Percentiles rank a stretch among this genome's conserved stretches.
phyloP scores from a whole-genome alignment of 805 yeast genomes.

The Starmerella powellii region DNA sequence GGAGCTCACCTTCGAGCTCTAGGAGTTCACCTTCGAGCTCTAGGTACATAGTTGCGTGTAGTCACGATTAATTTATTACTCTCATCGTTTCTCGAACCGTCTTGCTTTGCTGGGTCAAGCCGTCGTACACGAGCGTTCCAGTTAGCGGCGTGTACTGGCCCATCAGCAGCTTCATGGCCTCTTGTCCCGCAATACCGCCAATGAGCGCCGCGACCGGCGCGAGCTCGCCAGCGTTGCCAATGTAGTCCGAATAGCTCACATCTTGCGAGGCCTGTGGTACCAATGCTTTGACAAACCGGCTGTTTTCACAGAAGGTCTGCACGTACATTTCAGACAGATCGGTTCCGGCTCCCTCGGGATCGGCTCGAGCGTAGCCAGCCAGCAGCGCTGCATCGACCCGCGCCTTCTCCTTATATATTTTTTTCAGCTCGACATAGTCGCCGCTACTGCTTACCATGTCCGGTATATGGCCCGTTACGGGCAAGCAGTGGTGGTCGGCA shows the following conservation, averaged over 20 bases:
- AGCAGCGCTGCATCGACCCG: conserved; percentile 37
- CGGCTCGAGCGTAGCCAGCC: conserved; percentile 15
- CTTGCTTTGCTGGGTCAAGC: conserved; percentile 30
- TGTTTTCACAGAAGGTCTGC: conserved; percentile 49
- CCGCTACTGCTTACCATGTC: conserved; percentile 78
- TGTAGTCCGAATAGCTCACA: too few species aligned
- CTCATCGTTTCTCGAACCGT: neutral
- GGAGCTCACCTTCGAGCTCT: conserved; percentile 8
- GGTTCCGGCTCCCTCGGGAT: conserved; percentile 24
- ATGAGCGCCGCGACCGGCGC: conserved; percentile 54
- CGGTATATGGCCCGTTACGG: conserved; percentile 64
- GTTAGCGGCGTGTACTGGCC: conserved; percentile 71
- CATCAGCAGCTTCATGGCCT: conserved; percentile 60
- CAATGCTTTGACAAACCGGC: conserved; percentile 23
- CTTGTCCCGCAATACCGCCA: conserved; percentile 85
- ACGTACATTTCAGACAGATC: conserved; percentile 32
- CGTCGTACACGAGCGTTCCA: conserved; percentile 62
- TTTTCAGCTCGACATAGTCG: conserved; percentile 46
- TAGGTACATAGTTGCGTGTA: neutral
- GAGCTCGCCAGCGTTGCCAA: conserved; percentile 27
- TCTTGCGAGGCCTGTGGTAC: too few species aligned
- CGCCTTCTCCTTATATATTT: conserved; percentile 47
- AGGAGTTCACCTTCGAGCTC: neutral
- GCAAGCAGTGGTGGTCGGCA: conserved; percentile 24
- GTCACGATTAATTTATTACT: conserved; percentile 12